phyloP scores from a whole-genome alignment of 1,284 basidiomycete genomes.

The Vanrija humicola region DNA sequence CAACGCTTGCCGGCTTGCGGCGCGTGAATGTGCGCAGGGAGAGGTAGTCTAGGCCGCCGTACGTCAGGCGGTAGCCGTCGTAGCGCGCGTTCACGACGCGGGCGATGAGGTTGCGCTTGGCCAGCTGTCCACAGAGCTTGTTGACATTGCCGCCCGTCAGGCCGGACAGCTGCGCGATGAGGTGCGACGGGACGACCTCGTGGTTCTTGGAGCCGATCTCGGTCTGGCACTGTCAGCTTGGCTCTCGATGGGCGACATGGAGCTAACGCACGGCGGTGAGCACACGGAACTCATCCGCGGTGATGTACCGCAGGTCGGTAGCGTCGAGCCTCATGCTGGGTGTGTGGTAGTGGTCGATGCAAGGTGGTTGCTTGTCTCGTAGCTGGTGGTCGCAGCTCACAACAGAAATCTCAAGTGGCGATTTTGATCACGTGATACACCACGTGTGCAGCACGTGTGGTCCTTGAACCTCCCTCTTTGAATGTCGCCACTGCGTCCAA shows the following conservation, averaged over 20 bases:
- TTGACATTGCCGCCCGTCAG: constrained; percentile 87
- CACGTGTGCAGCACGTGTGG: not conserved
- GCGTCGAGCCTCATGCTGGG: constrained; percentile 83
- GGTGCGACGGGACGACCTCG: constrained; percentile 82
- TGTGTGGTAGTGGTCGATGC: not conserved
- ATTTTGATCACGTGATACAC: not conserved
- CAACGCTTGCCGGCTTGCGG: constrained; percentile 65
- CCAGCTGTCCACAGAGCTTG: constrained; percentile 83
- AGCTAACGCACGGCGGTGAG: constrained; percentile 72
- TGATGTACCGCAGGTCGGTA: constrained; percentile 89
- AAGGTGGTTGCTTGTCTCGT: not conserved
- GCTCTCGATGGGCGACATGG: not conserved
- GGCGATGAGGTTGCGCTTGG: constrained; percentile 85
- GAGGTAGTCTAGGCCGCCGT: constrained; percentile 94
- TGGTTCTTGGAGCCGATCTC: constrained; percentile 99
- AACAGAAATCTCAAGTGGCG: not conserved
- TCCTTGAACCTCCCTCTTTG: not conserved
- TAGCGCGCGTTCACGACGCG: constrained; percentile 90
- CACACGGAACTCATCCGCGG: constrained; percentile 89
- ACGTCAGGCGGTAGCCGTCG: constrained; percentile 94
- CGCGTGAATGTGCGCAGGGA: constrained; percentile 91
- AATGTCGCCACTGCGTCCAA: too few relatives aligned
- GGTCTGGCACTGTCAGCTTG: constrained; percentile 55
- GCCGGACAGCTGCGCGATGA: constrained; percentile 89
- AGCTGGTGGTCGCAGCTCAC: not conserved